Percentiles rank a stretch among this genome's conserved stretches.
Conservation (phyloP, 345 rosid species). For the Sapria himalayana region DNA sequence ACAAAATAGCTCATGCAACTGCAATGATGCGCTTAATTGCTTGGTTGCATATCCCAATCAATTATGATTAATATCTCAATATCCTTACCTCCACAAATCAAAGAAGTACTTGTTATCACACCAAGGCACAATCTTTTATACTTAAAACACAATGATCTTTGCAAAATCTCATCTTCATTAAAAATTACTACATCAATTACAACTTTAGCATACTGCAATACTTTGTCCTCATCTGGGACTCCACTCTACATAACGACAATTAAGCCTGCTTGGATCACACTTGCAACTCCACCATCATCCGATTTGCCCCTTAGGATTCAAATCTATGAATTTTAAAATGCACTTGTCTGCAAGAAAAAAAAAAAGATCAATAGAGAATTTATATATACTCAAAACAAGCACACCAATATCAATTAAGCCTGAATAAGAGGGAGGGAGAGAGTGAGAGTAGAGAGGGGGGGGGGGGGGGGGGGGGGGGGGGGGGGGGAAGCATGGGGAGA, state of each 20-base stretch:
- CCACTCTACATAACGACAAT: slow-evolving; percentile 4
- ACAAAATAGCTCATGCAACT: slow-evolving; percentile 3
- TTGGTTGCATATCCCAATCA: slow-evolving; percentile 7
- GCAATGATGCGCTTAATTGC: slow-evolving; percentile 4
- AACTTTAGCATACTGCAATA: slow-evolving; percentile 7
- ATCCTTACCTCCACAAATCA: background rate
- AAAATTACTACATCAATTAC: slow-evolving; percentile 3
- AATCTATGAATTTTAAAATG: slow-evolving; percentile 4
- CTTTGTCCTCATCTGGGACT: slow-evolving; percentile 6
- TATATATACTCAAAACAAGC: background rate
- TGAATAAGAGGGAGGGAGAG: background rate
- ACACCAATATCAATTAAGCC: background rate
- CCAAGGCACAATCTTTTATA: too few species aligned
- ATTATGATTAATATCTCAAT: background rate
- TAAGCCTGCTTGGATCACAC: slow-evolving; percentile 6
- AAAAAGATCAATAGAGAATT: background rate
- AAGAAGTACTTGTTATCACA: background rate
- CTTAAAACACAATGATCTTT: background rate
- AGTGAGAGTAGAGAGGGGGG: too few species aligned
- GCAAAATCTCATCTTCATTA: background rate
- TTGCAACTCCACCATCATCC: slow-evolving; percentile 7
- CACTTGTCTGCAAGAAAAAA: slow-evolving; percentile 5
- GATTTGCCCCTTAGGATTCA: slow-evolving; percentile 6
- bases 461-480: background rate
- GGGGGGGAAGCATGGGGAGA: too few species aligned